Evolutionary conservation across 2,329 filamentous ascomycete species (phyloP).

Genomic region (Diaporthe ilicicola): DNA sequence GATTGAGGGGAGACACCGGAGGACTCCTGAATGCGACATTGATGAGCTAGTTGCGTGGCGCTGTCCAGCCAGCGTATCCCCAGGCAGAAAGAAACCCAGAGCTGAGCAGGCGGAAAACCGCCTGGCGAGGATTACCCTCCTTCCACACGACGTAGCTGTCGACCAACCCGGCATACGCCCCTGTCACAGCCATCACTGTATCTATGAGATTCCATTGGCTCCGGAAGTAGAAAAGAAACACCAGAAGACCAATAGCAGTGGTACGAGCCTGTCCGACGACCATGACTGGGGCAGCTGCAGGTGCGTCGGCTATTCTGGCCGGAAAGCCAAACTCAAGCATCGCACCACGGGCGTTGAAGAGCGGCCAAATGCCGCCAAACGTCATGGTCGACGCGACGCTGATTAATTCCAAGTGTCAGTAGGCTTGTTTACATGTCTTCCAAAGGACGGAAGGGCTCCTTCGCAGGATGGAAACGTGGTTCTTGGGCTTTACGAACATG

Average conservation of each 20-base stretch:
- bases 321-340: constrained; percentile 41
- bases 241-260: constrained; percentile 37
- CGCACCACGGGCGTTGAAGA: constrained; percentile 35
- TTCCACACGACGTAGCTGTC: constrained; percentile 41
- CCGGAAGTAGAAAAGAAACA: constrained; percentile 37
- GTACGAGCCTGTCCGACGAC: constrained; percentile 37
- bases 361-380: constrained; percentile 40
- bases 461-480: not conserved
- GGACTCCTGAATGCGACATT: no score
- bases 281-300: constrained; percentile 37
- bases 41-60: not conserved
- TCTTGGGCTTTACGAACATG: not conserved
- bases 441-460: not conserved
- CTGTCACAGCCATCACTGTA: constrained; percentile 37
- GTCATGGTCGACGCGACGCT: constrained; percentile 35
- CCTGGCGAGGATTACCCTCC: constrained; percentile 35
- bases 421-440: not conserved
- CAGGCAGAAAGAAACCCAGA: constrained; percentile 30
- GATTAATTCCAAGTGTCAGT: not conserved
- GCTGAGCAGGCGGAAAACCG: constrained; percentile 36
- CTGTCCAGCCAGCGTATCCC: not conserved
- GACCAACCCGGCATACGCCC: constrained; percentile 39
- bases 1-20: no score
- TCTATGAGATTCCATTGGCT: constrained; percentile 36
- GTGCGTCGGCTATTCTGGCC: constrained; percentile 35